These are phyloP conservation scores for Pisolithus thermaeus DNA, from an alignment of 1,284 basidiomycete genomes.

Conservation along the genomic window DNA sequence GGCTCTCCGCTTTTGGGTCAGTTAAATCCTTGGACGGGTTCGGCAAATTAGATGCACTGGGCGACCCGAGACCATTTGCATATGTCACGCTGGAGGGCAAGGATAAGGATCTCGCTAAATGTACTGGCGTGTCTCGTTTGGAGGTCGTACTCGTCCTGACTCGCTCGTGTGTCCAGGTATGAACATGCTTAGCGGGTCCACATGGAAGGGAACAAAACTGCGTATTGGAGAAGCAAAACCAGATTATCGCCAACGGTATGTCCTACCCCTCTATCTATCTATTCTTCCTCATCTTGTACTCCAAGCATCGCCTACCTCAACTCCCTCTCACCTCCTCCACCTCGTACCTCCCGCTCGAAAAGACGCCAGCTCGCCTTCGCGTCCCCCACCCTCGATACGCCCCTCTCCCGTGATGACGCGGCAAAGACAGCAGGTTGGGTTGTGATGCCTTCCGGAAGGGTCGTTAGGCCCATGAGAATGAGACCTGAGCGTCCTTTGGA, in stretches of 20 bases:
- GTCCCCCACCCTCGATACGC: constrained; percentile 48
- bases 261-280: constrained; percentile 1
- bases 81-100: constrained; percentile 68
- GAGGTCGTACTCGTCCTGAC: constrained; percentile 5
- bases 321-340: constrained; percentile 9
- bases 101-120: constrained; percentile 52
- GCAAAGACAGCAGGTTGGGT: constrained; percentile 56
- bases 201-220: constrained; percentile 77
- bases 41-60: constrained; percentile 56
- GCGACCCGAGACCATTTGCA: constrained; percentile 61
- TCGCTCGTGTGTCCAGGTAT: constrained; percentile 42
- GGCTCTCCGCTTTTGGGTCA: constrained; percentile 61
- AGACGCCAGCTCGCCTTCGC: constrained; percentile 24
- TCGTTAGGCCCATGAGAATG: constrained; percentile 63
- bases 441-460: constrained; percentile 56
- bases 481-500: constrained; percentile 58
- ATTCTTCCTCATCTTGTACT: neutral
- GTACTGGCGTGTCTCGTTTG: constrained; percentile 38
- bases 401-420: constrained; percentile 53
- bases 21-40: constrained; percentile 67
- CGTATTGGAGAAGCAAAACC: constrained; percentile 75
- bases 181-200: constrained; percentile 69
- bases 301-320: constrained; percentile 28
- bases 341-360: constrained; percentile 24
- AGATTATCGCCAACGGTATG: constrained; percentile 61